Evolutionary conservation across 805 yeast genomes (phyloP).

Genomic region (Metschnikowia continentalis): DNA sequence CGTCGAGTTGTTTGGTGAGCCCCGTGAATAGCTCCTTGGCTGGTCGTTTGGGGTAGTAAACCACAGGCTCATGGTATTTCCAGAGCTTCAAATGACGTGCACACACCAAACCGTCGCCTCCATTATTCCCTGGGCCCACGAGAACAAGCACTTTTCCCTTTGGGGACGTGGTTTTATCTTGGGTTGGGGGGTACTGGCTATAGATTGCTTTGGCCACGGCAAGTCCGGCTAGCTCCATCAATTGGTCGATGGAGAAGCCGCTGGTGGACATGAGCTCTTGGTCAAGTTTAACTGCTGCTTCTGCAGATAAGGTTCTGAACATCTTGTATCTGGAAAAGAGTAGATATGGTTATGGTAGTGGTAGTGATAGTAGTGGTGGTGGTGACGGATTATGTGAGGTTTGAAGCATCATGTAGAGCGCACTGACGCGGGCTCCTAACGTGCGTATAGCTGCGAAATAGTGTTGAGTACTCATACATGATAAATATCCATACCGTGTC

Average conservation of each 20-base stretch:
- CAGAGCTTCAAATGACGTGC: constrained; percentile 83
- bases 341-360: no score
- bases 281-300: constrained; percentile 73
- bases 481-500: no score
- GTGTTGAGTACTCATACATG: no score
- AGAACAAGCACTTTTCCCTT: constrained; percentile 52
- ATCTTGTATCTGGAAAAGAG: neutral
- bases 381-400: no score
- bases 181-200: constrained; percentile 55
- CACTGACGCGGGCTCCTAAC: no score
- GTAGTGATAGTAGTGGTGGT: no score
- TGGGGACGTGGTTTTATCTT: neutral
- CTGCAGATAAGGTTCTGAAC: constrained; percentile 33
- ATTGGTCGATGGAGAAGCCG: constrained; percentile 78
- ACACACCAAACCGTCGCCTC: constrained; percentile 96
- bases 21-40: constrained; percentile 55
- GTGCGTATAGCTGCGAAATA: no score
- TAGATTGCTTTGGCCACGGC: constrained; percentile 87
- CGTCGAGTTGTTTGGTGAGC: constrained; percentile 61
- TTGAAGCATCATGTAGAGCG: no score
- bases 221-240: constrained; percentile 95
- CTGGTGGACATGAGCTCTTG: constrained; percentile 81
- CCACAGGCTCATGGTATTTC: constrained; percentile 65
- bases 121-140: constrained; percentile 95
- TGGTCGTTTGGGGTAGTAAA: constrained; percentile 71